Conservation (phyloP, 768 basidiomycete species). For the Kwoniella heveanensis region DNA sequence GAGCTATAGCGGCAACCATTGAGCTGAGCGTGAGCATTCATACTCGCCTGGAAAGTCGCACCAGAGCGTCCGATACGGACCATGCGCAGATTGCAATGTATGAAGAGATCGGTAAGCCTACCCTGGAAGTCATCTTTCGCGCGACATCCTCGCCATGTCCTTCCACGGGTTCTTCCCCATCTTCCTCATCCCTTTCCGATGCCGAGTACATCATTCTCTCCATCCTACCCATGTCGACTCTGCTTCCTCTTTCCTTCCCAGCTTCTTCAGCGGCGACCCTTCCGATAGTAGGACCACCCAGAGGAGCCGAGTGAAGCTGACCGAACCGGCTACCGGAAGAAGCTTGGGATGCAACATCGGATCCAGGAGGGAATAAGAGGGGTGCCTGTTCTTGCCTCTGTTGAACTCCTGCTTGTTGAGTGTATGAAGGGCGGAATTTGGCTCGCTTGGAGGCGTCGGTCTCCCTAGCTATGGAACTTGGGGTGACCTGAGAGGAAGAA, state of each 20-base stretch:
- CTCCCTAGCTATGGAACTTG: constrained; percentile 7
- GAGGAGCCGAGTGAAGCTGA: not conserved
- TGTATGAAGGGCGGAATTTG: not conserved
- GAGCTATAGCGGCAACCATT: constrained; percentile 20
- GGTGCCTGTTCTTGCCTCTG: not conserved
- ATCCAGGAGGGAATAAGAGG: not conserved
- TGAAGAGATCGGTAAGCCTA: too few species aligned
- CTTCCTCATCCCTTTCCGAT: not conserved
- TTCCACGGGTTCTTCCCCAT: not conserved
- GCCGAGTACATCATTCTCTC: not conserved
- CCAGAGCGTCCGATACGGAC: too few species aligned
- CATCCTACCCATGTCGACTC: not conserved
- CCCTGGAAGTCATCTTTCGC: not conserved
- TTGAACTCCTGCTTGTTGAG: not conserved
- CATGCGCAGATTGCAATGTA: too few species aligned
- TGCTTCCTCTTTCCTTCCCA: not conserved
- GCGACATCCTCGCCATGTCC: not conserved
- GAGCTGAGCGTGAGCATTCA: too few species aligned
- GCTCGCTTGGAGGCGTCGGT: constrained; percentile 13
- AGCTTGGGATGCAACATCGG: not conserved
- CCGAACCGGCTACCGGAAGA: not conserved
- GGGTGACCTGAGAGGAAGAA: not conserved
- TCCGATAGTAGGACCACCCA: not conserved
- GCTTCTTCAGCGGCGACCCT: not conserved
- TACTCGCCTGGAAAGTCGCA: too few species aligned